Percentiles rank a stretch among this genome's conserved stretches.
Evolutionary conservation across 129 eudicot genomes (phyloP).

Genomic region (sunflower (Helianthus annuus)): HanXRQr2.0-SUNRISE NC_035437.2:154697282-154697781

Average conservation of each 20-base stretch:
- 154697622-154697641: constrained; percentile 50
- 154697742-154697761: neutral
- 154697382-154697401: too few relatives aligned
- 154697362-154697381: too few relatives aligned
- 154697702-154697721: neutral
- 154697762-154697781: constrained; percentile 63
- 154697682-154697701: constrained; percentile 19
- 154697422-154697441: neutral
- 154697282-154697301: too few relatives aligned
- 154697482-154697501: constrained; percentile 37
- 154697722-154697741: neutral
- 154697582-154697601: constrained; percentile 66
- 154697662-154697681: constrained; percentile 56
- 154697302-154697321: too few relatives aligned
- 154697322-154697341: too few relatives aligned
- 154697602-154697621: constrained; percentile 59
- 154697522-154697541: constrained; percentile 5
- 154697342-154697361: too few relatives aligned
- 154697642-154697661: constrained; percentile 61
- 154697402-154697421: too few relatives aligned
- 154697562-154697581: constrained; percentile 41
- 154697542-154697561: neutral
- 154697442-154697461: constrained; percentile 45
- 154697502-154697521: neutral
- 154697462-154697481: constrained; percentile 43